phyloP scores from a whole-genome alignment of 148 eudicot species.

The Camellia lanceoleosa region DNA sequence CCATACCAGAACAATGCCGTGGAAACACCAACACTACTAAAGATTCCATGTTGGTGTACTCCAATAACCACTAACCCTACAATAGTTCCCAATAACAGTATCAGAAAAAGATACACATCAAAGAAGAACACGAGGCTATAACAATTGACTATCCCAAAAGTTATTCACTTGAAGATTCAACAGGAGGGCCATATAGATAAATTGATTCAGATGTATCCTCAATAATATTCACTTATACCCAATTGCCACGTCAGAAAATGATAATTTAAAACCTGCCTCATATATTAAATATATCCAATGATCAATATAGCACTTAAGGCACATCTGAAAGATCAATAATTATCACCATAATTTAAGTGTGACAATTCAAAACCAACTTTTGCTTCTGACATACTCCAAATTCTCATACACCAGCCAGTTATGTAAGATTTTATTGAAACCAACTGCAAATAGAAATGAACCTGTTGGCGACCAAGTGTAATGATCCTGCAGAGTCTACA shows the following conservation, averaged over 20 bases:
- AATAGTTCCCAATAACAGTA: constrained; percentile 10
- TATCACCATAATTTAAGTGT: background rate
- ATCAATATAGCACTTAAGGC: constrained; percentile 8
- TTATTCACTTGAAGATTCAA: constrained; percentile 1
- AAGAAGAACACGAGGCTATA: constrained; percentile 15
- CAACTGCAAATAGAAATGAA: background rate
- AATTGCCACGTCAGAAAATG: constrained; percentile 14
- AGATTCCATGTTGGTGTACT: constrained; percentile 23
- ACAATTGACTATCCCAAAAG: constrained; percentile 1
- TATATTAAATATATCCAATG: constrained; percentile 14
- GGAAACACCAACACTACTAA: constrained; percentile 32
- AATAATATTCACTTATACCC: constrained; percentile 3
- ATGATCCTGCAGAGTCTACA: constrained; percentile 18
- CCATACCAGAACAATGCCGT: constrained; percentile 38
- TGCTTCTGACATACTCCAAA: constrained; percentile 4
- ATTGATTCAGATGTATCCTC: background rate
- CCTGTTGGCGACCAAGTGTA: background rate
- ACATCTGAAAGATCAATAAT: constrained; percentile 21
- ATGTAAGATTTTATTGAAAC: background rate
- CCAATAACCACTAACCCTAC: constrained; percentile 22
- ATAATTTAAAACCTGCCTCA: constrained; percentile 21
- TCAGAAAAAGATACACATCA: constrained; percentile 13
- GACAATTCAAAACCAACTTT: background rate
- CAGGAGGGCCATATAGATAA: background rate
- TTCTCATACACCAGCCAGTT: background rate